Conservation (phyloP, 1,284 basidiomycete species). For the Microbotryum lychnidis-dioicae region DNA sequence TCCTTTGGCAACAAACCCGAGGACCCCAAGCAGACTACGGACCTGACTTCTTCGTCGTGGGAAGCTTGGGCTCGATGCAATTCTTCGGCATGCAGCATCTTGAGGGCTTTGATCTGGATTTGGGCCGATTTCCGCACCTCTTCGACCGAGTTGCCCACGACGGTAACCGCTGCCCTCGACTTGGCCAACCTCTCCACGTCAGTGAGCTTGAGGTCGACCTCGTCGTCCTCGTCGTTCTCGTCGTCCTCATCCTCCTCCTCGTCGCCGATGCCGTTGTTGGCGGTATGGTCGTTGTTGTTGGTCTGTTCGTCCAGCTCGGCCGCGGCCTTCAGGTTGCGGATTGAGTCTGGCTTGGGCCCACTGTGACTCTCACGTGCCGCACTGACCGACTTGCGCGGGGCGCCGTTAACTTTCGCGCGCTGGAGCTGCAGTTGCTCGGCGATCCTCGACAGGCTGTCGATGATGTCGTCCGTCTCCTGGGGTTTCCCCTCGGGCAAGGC, state of each 20-base stretch:
- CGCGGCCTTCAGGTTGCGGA: background rate
- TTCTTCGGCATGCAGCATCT: slow-evolving; percentile 28
- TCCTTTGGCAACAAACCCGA: no score
- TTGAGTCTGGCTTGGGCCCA: no score
- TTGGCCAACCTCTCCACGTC: no score
- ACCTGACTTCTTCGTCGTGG: slow-evolving; percentile 32
- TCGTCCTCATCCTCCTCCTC: background rate
- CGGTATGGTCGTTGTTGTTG: background rate
- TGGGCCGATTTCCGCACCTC: slow-evolving; percentile 19
- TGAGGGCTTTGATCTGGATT: slow-evolving; percentile 29
- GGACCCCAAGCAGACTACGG: background rate
- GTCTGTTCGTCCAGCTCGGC: background rate
- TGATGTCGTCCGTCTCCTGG: slow-evolving; percentile 29
- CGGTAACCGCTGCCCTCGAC: slow-evolving; percentile 5
- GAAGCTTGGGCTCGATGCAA: slow-evolving; percentile 22
- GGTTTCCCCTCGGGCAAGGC: slow-evolving; percentile 15
- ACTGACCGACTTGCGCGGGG: background rate
- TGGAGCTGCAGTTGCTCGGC: slow-evolving; percentile 13
- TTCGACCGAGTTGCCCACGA: slow-evolving; percentile 21
- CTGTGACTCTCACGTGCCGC: background rate
- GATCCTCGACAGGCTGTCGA: slow-evolving; percentile 15
- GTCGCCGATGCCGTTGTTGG: background rate
- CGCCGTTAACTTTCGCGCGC: background rate
- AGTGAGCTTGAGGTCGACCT: no score
- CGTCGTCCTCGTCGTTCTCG: no score